Evolutionary conservation across 495 filamentous ascomycete species (phyloP), one percentile per base, ranked within the genome.

Genomic region (Aeminium ludgeri): DNA sequence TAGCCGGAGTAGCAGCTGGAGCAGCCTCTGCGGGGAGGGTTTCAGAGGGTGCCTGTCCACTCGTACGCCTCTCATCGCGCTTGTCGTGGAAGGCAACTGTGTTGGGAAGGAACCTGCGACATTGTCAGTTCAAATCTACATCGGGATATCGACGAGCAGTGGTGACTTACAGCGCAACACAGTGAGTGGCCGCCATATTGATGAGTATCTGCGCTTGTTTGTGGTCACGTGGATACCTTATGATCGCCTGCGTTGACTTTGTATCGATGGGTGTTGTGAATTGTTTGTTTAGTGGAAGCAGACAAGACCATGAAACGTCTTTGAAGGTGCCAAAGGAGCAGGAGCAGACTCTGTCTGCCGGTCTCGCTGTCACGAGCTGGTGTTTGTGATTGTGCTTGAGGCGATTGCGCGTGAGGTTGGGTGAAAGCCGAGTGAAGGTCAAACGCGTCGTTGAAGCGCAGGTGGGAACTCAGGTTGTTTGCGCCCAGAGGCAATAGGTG

Each of bases 31-130:
- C 41, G 44, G 48, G 56, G 17, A 53, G 53, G 42, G 57, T 59
- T 44, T 59, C 55, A 10, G 58, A 67, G 28, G 66, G 40, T 41
- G 65, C 59, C 33, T 48, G 52, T 36, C 23, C 23, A 8, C 23
- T 25, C 23, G 23, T 3, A 25, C 45, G 41, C 10, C 45, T 38
- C 40, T 34, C 27, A 31, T 40, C 38, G 11, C 41, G 41, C 44
- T 41, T 35, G 43, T 54, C 45, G 44, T 68, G 57, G 49, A 93
- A 95, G 54, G 87, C 75, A 48, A 93, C 66, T 2, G 86, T 95
- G 54, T 91, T 82, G 5, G 86, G 86, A 20, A 93, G 74, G 56
- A 91, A 91, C 32, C 86, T 93, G 16, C 20, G 12, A 8, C 7
- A 25, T 17, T 12, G 43, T 45, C 13, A 45, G 36, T 29, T 31